Evolutionary conservation across 768 basidiomycete species (phyloP).

Genomic region (Collybia mongolica): DNA sequence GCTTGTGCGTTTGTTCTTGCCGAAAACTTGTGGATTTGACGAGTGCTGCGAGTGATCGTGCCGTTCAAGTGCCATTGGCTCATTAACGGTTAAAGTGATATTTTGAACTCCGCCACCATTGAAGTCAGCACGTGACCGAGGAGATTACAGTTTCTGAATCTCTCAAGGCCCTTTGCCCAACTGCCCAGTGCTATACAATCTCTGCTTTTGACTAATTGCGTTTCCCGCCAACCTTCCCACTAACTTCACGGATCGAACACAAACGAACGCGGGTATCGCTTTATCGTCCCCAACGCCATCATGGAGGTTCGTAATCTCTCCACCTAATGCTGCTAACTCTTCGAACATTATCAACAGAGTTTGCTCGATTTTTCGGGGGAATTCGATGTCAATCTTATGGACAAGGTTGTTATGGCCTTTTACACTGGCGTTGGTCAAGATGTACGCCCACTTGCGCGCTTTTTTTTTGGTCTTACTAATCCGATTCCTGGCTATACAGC

Average conservation of each 20-base stretch:
- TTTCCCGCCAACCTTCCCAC: constrained; percentile 4
- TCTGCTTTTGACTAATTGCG: constrained; percentile 4
- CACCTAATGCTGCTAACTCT: constrained; percentile 17
- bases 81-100: neutral
- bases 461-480: constrained; percentile 18
- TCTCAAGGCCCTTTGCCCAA: constrained; percentile 45
- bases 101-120: constrained; percentile 1
- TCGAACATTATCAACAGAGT: constrained; percentile 45
- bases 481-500: constrained; percentile 47
- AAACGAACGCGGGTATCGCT: constrained; percentile 9
- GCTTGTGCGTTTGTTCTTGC: no score
- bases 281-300: constrained; percentile 19
- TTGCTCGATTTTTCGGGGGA: constrained; percentile 59
- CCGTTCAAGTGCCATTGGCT: no score
- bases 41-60: no score
- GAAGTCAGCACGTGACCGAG: constrained; percentile 24
- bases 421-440: constrained; percentile 54
- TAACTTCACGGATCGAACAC: constrained; percentile 1
- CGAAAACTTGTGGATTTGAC: no score
- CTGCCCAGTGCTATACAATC: constrained; percentile 16
- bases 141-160: constrained; percentile 11
- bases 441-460: constrained; percentile 43
- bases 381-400: constrained; percentile 6
- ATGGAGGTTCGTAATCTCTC: constrained; percentile 46
- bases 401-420: constrained; percentile 6